A percentile compares a stretch with the other conserved stretches of the same genome.
Conservation (phyloP, 495 filamentous ascomycete genomes). For the Penicillium cataractarum region DNA sequence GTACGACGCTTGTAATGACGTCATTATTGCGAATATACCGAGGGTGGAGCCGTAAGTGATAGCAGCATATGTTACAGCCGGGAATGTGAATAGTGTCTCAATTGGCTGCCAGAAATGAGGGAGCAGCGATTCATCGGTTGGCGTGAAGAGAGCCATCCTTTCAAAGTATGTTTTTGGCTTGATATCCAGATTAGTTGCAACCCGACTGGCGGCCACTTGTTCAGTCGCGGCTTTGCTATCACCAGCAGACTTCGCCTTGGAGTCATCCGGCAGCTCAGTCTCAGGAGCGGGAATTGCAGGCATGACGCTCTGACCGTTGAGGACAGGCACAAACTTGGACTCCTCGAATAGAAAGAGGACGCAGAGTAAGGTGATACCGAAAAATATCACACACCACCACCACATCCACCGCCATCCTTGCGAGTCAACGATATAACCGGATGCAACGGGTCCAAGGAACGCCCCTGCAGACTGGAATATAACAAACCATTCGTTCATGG, state of each 20-base stretch:
- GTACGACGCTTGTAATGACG: slow-evolving; percentile 33
- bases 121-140: slow-evolving; percentile 26
- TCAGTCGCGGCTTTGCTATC: not conserved
- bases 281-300: not conserved
- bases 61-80: slow-evolving; percentile 42
- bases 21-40: slow-evolving; percentile 38
- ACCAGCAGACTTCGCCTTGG: not conserved
- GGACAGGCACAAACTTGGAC: slow-evolving; percentile 36
- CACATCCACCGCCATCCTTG: slow-evolving; percentile 57
- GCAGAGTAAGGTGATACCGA: slow-evolving; percentile 41
- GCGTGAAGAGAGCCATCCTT: slow-evolving; percentile 32
- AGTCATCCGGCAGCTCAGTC: not conserved
- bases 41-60: slow-evolving; percentile 40
- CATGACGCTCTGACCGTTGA: slow-evolving; percentile 11
- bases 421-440: slow-evolving; percentile 46
- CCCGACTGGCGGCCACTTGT: not conserved
- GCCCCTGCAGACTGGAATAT: slow-evolving; percentile 36
- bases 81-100: slow-evolving; percentile 29
- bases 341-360: slow-evolving; percentile 49
- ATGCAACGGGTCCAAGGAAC: slow-evolving; percentile 46
- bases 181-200: slow-evolving; percentile 13
- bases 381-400: slow-evolving; percentile 54
- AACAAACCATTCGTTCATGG: slow-evolving; percentile 46
- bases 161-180: slow-evolving; percentile 28
- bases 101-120: slow-evolving; percentile 34